phyloP scores from a whole-genome alignment of 345 rosid genomes.

The Microcos paniculata region DNA sequence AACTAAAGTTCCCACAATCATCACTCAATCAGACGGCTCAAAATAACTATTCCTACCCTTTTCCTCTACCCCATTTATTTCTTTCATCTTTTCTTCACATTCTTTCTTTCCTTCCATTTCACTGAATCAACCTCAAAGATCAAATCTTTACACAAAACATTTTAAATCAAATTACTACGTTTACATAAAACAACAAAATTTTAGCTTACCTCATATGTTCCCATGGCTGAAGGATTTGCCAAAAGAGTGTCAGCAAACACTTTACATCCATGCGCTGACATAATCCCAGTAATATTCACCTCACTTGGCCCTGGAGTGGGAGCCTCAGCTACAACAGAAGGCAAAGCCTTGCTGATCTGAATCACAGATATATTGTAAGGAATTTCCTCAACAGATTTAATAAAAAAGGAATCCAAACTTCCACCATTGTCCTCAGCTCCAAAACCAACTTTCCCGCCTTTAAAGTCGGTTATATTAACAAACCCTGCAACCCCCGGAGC shows the following conservation, averaged over 20 bases:
- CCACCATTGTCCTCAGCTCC: conserved; percentile 65
- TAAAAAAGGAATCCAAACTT: conserved; percentile 45
- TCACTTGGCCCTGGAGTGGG: conserved; percentile 77
- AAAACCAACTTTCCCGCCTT: conserved; percentile 85
- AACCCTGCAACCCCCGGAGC: conserved; percentile 83
- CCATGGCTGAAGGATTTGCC: conserved; percentile 55
- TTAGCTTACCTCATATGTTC: conserved; percentile 58
- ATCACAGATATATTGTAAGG: conserved; percentile 88
- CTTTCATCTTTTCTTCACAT: background rate
- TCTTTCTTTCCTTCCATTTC: too few species aligned
- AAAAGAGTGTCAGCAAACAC: conserved; percentile 75
- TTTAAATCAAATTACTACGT: background rate
- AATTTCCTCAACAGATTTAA: conserved; percentile 74
- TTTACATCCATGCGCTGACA: conserved; percentile 93
- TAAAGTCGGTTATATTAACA: conserved; percentile 83
- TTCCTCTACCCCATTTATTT: background rate
- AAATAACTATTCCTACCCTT: conserved; percentile 35
- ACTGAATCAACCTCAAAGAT: background rate
- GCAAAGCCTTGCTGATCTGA: conserved; percentile 76
- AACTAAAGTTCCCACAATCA: background rate
- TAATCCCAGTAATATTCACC: conserved; percentile 67
- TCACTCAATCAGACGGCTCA: conserved; percentile 71
- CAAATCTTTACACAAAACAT: background rate
- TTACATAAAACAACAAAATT: background rate
- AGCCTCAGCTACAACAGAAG: conserved; percentile 74